Base-by-base conservation (phyloP, 805 yeast genomes). In the Barnettozyma siamensis region DNA sequence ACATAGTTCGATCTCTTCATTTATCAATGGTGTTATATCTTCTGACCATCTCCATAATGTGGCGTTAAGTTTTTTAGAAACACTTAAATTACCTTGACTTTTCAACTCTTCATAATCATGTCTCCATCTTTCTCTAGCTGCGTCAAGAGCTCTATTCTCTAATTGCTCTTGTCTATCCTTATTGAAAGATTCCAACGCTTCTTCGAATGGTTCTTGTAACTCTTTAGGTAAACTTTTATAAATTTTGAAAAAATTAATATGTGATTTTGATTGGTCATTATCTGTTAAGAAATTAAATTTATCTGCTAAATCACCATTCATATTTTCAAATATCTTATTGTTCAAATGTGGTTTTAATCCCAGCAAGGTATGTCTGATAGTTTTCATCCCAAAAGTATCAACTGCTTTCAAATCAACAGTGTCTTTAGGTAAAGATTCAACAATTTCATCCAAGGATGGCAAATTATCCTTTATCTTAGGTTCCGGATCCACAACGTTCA, bases 121-220 rank as follows among this genome's bases (percentile, higher is more conserved):
- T 58, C 78, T 81, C 99, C 99, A 91, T 59, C 85, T 83, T 54
- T 82, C 87, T 47, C 76, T 78, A 1, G 98, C 95, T 1, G 91
- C 89, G 48, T 84, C 89, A 2, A 85, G 69, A 3, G 95, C 91
- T 44, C 83, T 73, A 16, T 77, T 67, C 62, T 93, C 99, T 26
- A 93, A 59, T 24, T 73, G 73, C 35, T 75, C 67, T 60, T 93
- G 96, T 58, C 99, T 76, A 20, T 76, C 77, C 42, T 75, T 76
- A 50, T 93, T 89, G 50, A 83, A 76, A 2, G 69, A 61, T 47
- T 88, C 89, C 36, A 93, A 62, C 0, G 80, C 73, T 16, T 65
- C 67, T 53, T 87, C 84, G 58, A 89, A 91, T 35, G 66, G 62
- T 5, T 62, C 66, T 41, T 66, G 73, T 37, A 73, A 72, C 5